Percentiles rank a stretch among this genome's conserved stretches.
These are phyloP conservation scores for Gryganskiella cystojenkinii DNA, from an alignment of 192 early-diverging fungal species.

Conservation along the genomic window DNA sequence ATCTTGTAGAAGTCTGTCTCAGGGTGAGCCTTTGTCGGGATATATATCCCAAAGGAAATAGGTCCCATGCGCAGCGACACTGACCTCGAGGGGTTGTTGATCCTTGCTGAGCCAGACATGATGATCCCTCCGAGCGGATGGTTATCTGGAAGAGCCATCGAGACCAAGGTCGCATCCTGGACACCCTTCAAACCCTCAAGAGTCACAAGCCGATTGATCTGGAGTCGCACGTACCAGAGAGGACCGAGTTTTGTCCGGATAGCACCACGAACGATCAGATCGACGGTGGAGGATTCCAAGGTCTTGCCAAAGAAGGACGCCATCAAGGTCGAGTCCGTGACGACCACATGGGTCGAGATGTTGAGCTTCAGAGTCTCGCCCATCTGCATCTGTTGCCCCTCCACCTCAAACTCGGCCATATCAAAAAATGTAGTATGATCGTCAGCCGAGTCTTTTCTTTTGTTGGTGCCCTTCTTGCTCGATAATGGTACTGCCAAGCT, in stretches of 20 bases:
- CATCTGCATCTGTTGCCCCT: constrained; percentile 31
- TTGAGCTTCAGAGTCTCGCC: constrained; percentile 20
- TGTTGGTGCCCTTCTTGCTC: too few relatives aligned
- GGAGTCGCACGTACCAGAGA: constrained; percentile 34
- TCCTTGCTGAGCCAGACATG: constrained; percentile 36
- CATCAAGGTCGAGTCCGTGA: constrained; percentile 39
- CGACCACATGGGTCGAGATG: constrained; percentile 25
- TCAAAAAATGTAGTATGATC: background rate
- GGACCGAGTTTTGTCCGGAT: constrained; percentile 24
- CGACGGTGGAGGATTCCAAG: constrained; percentile 17
- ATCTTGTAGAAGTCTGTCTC: constrained; percentile 36
- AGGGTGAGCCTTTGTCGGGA: constrained; percentile 27
- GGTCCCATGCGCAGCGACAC: constrained; percentile 34
- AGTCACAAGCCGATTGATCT: constrained; percentile 10
- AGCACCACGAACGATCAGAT: constrained; percentile 23
- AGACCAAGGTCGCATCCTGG: constrained; percentile 30
- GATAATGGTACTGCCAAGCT: constrained; percentile 16
- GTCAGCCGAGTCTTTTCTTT: too few relatives aligned
- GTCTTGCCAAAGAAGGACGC: constrained; percentile 33
- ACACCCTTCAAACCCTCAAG: constrained; percentile 42
- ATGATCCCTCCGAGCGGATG: constrained; percentile 36
- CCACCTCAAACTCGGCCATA: constrained; percentile 41
- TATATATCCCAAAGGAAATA: constrained; percentile 38
- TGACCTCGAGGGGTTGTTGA: constrained; percentile 32
- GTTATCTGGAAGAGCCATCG: constrained; percentile 30